Evolutionary conservation across 1,284 basidiomycete species (phyloP).

Genomic region (Ustilago shanxiensis): DNA sequence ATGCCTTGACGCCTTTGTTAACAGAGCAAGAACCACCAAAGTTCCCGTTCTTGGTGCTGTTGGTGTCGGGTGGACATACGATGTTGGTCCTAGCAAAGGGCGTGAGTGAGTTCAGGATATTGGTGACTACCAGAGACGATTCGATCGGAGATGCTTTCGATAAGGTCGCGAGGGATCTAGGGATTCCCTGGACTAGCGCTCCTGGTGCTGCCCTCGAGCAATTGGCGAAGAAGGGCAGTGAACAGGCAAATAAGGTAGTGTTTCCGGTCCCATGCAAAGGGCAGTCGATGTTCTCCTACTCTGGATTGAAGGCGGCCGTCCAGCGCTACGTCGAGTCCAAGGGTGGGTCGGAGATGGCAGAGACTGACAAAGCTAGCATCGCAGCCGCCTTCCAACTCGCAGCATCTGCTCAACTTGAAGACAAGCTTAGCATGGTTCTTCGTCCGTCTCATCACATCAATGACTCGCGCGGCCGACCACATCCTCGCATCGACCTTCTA

Average conservation of each 20-base stretch:
- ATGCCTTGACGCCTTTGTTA: constrained; percentile 40
- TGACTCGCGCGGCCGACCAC: constrained; percentile 10
- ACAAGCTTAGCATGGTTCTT: constrained; percentile 57
- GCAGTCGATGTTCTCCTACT: constrained; percentile 60
- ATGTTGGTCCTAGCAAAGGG: constrained; percentile 60
- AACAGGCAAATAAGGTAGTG: not conserved
- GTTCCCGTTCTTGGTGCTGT: constrained; percentile 65
- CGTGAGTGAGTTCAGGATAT: constrained; percentile 48
- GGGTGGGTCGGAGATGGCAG: constrained; percentile 2
- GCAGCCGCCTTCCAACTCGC: constrained; percentile 61
- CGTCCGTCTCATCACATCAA: constrained; percentile 13
- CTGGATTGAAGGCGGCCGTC: constrained; percentile 59
- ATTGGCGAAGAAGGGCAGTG: not conserved
- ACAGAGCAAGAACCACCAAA: constrained; percentile 42
- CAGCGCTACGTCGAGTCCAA: constrained; percentile 34
- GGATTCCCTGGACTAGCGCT: constrained; percentile 60
- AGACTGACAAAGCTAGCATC: constrained; percentile 12
- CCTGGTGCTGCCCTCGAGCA: constrained; percentile 63
- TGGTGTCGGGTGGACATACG: constrained; percentile 68
- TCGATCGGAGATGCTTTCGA: constrained; percentile 68
- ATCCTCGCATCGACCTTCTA: constrained; percentile 25
- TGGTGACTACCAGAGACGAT: constrained; percentile 64
- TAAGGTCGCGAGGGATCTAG: constrained; percentile 61
- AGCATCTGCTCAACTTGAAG: constrained; percentile 63
- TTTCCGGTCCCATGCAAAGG: constrained; percentile 58